A percentile compares a stretch with the other conserved stretches of the same genome.
Evolutionary conservation across 2,329 filamentous ascomycete species (phyloP).

Genomic region (Sporothrix pallida): DNA sequence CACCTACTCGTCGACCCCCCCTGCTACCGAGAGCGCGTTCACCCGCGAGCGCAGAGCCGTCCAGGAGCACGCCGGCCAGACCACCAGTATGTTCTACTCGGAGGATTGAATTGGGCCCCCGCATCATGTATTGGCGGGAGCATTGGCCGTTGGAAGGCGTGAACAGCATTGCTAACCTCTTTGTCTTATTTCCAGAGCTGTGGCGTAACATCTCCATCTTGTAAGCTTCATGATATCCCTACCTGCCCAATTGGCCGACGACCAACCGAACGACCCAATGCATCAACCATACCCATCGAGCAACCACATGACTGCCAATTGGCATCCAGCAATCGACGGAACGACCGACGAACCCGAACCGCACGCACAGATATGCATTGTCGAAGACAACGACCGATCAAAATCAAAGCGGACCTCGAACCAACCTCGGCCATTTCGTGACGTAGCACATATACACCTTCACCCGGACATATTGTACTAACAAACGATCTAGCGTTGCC

Average conservation of each 20-base stretch:
- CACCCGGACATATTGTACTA: slow-evolving; percentile 10
- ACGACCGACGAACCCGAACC: not conserved
- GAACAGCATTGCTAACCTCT: slow-evolving; percentile 44
- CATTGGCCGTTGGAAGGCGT: not conserved
- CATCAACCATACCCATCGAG: no score
- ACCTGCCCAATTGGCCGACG: not conserved
- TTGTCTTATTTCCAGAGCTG: slow-evolving; percentile 65
- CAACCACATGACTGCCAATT: not conserved
- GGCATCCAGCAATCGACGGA: not conserved
- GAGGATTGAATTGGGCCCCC: not conserved
- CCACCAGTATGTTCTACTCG: slow-evolving; percentile 70
- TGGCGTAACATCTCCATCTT: slow-evolving; percentile 97
- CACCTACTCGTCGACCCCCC: slow-evolving; percentile 35
- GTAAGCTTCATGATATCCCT: slow-evolving; percentile 60
- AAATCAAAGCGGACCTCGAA: no score
- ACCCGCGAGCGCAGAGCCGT: slow-evolving; percentile 88
- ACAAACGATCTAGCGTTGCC: slow-evolving; percentile 64
- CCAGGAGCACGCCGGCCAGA: slow-evolving; percentile 85
- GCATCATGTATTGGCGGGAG: not conserved
- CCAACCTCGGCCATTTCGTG: not conserved
- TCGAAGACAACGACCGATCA: no score
- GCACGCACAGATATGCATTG: not conserved
- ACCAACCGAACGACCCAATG: not conserved
- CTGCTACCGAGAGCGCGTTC: slow-evolving; percentile 78
- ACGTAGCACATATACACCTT: not conserved